phyloP scores from a whole-genome alignment of 2,329 filamentous ascomycete genomes.

The Arthrinium phaeospermum region DNA sequence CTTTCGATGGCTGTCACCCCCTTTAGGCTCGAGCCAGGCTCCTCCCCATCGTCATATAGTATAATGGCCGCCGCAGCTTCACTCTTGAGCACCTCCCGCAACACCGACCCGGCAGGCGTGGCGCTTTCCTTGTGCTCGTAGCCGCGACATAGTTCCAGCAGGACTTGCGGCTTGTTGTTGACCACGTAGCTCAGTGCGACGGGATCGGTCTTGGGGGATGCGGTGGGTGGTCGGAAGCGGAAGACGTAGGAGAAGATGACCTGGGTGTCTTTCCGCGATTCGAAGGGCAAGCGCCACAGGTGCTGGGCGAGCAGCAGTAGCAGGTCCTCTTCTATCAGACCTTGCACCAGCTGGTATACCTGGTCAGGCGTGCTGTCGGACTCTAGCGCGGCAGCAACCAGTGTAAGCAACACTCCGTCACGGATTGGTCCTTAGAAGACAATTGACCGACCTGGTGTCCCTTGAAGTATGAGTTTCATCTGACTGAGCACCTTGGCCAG shows the following conservation, averaged over 20 bases:
- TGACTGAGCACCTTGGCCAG: constrained; percentile 83
- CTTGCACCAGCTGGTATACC: constrained; percentile 82
- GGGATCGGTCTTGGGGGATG: constrained; percentile 73
- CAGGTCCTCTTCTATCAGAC: constrained; percentile 87
- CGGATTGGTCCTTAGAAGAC: background rate
- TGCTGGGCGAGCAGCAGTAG: constrained; percentile 82
- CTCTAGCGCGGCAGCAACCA: constrained; percentile 58
- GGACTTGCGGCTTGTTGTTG: constrained; percentile 82
- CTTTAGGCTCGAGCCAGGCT: constrained; percentile 72
- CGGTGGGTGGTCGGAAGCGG: constrained; percentile 78
- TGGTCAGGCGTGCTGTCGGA: constrained; percentile 85
- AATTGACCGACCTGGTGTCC: constrained; percentile 75
- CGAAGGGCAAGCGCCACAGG: constrained; percentile 88
- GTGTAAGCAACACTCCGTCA: background rate
- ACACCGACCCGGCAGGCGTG: constrained; percentile 86
- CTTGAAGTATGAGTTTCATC: constrained; percentile 93
- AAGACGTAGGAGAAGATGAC: constrained; percentile 96
- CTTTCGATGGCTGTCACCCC: constrained; percentile 80
- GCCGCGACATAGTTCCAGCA: constrained; percentile 86
- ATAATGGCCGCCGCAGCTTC: constrained; percentile 91
- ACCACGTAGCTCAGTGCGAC: constrained; percentile 89
- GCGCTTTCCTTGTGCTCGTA: constrained; percentile 92
- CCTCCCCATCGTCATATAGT: constrained; percentile 85
- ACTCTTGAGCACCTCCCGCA: constrained; percentile 87
- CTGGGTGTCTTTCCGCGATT: constrained; percentile 93